Evolutionary conservation across 306 rosid species (phyloP).

Genomic region (Cicer pinnatifidum): DNA sequence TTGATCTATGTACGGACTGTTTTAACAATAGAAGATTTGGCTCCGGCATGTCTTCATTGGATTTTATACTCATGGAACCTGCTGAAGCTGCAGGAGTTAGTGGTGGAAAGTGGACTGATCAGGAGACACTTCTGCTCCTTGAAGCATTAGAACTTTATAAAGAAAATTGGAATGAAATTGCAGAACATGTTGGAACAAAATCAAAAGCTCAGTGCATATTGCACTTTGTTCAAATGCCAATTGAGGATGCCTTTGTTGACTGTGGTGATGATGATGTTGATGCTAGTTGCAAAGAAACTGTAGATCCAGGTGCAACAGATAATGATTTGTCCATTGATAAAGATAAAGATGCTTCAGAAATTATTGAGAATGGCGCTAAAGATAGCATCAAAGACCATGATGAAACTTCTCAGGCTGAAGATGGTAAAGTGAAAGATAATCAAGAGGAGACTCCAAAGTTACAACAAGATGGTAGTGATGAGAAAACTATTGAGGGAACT

Average conservation of each 20-base stretch:
- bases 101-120: conserved; percentile 98
- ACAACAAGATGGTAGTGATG: conserved; percentile 57
- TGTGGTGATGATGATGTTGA: conserved; percentile 55
- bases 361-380: conserved; percentile 49
- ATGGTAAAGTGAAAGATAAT: conserved; percentile 50
- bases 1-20: conserved; percentile 88
- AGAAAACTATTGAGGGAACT: conserved; percentile 54
- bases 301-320: conserved; percentile 55
- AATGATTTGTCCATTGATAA: conserved; percentile 50
- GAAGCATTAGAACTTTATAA: conserved; percentile 92
- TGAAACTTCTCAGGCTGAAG: conserved; percentile 61
- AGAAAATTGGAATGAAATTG: conserved; percentile 95
- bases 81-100: conserved; percentile 84
- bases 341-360: conserved; percentile 57
- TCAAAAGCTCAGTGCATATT: conserved; percentile 91
- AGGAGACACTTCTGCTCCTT: conserved; percentile 94
- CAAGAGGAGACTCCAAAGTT: conserved; percentile 51
- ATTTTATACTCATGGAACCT: conserved; percentile 97
- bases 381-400: conserved; percentile 53
- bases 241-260: conserved; percentile 77
- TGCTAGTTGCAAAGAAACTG: conserved; percentile 60
- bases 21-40: conserved; percentile 80
- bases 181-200: conserved; percentile 95
- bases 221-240: conserved; percentile 97
- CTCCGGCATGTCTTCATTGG: conserved; percentile 83